Conservation (phyloP, 441 rosid genomes). For the Corymbia calophylla region DNA sequence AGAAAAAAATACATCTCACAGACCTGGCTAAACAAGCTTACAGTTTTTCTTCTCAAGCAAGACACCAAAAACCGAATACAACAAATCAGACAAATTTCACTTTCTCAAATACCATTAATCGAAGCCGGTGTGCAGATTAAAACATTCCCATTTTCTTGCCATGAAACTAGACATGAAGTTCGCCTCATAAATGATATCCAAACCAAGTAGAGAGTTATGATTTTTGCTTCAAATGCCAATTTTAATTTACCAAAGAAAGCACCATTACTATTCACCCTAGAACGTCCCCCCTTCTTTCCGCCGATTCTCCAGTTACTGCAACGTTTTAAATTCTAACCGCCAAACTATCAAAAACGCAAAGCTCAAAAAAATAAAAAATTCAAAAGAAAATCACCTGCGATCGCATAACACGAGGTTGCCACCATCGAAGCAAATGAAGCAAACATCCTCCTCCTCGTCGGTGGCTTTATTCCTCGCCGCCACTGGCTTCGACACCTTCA, state of each 20-base stretch:
- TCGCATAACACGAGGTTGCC: constrained; percentile 98
- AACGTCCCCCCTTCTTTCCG: neutral
- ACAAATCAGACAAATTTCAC: neutral
- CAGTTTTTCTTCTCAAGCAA: neutral
- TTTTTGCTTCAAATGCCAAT: neutral
- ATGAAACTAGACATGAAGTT: neutral
- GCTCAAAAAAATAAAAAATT: neutral
- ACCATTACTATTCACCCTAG: neutral
- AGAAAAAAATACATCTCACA: neutral
- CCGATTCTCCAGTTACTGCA: neutral
- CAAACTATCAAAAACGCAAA: neutral
- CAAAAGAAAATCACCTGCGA: constrained; percentile 61
- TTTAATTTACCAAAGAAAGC: neutral
- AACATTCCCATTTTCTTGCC: neutral
- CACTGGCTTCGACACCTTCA: constrained; percentile 11
- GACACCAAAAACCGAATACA: neutral
- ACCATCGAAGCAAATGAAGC: constrained; percentile 98
- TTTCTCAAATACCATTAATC: neutral
- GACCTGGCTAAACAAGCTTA: neutral
- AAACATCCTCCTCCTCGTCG: constrained; percentile 69
- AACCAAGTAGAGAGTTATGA: neutral
- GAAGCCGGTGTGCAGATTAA: neutral
- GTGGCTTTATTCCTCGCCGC: constrained; percentile 35
- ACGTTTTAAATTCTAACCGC: neutral
- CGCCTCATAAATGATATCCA: neutral